Evolutionary conservation across 2,329 filamentous ascomycete genomes (phyloP).

Genomic region (Cladosporium velox): DNA sequence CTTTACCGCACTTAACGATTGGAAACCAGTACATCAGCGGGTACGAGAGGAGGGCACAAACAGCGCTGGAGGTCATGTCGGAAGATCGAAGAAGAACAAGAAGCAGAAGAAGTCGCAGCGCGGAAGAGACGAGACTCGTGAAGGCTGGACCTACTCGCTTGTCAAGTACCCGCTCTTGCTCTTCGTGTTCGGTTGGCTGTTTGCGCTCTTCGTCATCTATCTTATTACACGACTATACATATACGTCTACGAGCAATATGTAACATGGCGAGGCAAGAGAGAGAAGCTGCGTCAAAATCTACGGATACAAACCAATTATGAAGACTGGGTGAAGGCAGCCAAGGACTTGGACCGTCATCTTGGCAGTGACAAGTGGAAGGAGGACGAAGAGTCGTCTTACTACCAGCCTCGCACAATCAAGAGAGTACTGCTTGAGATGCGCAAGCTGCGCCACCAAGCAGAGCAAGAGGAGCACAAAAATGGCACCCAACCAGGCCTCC

Average conservation of each 20-base stretch:
- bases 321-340: conserved; percentile 80
- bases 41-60: conserved; percentile 51
- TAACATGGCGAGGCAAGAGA: conserved; percentile 83
- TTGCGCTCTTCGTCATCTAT: conserved; percentile 72
- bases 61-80: conserved; percentile 26
- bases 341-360: conserved; percentile 77
- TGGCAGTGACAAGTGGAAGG: conserved; percentile 78
- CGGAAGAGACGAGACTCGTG: conserved; percentile 84
- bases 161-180: conserved; percentile 90
- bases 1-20: conserved; percentile 92
- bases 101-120: conserved; percentile 47
- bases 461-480: conserved; percentile 55
- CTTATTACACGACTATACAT: conserved; percentile 85
- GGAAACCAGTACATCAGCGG: conserved; percentile 81
- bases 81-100: conserved; percentile 38
- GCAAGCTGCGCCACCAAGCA: conserved; percentile 57
- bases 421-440: conserved; percentile 75
- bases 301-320: conserved; percentile 71
- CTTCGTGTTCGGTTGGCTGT: conserved; percentile 77
- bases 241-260: conserved; percentile 84
- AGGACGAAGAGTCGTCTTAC: conserved; percentile 70
- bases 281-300: conserved; percentile 71
- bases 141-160: conserved; percentile 85
- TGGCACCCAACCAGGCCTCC: conserved; percentile 40
- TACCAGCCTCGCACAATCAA: conserved; percentile 86